Evolutionary conservation across 495 filamentous ascomycete genomes (phyloP).

Genomic region (Aspergillus carlsbadensis): DNA sequence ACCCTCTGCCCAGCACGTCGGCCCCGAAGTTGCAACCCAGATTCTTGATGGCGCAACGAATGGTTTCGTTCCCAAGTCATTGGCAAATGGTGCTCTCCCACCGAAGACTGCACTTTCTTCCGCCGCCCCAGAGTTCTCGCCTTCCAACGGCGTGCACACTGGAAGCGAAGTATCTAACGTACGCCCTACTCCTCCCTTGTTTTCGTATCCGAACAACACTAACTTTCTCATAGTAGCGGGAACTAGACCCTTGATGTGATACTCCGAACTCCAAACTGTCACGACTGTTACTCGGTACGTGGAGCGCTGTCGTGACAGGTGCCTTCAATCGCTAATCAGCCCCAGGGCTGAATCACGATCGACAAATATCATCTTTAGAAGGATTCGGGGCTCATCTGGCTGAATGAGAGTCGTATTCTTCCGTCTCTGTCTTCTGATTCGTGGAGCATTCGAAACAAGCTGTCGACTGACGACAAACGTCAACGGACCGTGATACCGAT

Average conservation of each 20-base stretch:
- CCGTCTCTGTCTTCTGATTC: constrained; percentile 40
- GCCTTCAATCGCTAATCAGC: constrained; percentile 7
- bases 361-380: constrained; percentile 2
- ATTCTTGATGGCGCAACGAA: constrained; percentile 29
- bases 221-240: background rate
- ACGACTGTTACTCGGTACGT: constrained; percentile 1
- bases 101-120: constrained; percentile 66
- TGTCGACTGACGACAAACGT: constrained; percentile 43
- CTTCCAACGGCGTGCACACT: constrained; percentile 41
- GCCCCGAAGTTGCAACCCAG: constrained; percentile 36
- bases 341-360: background rate
- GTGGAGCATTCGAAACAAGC: constrained; percentile 55
- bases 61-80: constrained; percentile 27
- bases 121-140: constrained; percentile 73
- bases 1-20: constrained; percentile 57
- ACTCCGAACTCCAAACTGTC: constrained; percentile 6
- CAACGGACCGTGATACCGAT: constrained; percentile 57
- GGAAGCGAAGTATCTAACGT: constrained; percentile 45
- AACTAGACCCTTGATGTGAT: background rate
- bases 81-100: constrained; percentile 39
- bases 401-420: constrained; percentile 45
- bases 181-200: constrained; percentile 38
- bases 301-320: background rate
- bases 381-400: constrained; percentile 33
- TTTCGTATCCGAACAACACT: constrained; percentile 49